Evolutionary conservation across 2,329 filamentous ascomycete genomes (phyloP), one percentile per base, ranked within the genome.

Genomic region (Xylaria sp.): DNA sequence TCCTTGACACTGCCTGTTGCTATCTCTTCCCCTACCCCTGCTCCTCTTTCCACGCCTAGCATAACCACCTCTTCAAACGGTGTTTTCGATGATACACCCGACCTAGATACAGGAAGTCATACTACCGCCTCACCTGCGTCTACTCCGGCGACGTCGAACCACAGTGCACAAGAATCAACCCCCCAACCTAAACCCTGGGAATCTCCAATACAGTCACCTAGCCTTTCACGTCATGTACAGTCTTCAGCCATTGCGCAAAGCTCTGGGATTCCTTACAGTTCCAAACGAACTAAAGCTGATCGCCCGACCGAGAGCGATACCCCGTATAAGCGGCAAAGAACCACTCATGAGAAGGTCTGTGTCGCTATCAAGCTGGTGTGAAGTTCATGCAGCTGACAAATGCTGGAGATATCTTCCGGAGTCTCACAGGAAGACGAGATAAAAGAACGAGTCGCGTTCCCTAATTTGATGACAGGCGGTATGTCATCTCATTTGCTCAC

Each of bases 381-480:
- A 50, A 10, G 1, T 42, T 47, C 35, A 6, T 48, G 27, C 4
- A 51, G 55, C 70, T 76, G 55, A 74, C 60, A 23, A 54, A 21
- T 21, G 4, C 16, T 8, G 50, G 66, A 72, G 61, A 59, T 59
- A 10, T 57, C 47, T 9, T 35, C 42, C 27, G 62, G 10, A 23
- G 51, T 12, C 1, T 21, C 25, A 25, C 44, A 42, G 8, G 10
- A 35, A 35, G 29, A 66, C 40, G 59, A 63, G 27, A 72, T 74
- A 23, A 67, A 70, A 47, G 72, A 72, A 23, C 76, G 72, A 29
- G 71, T 79, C 58, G 73, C 72, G 23, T 75, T 78, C 44, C 71
- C 73, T 3, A 76, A 78, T 48, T 53, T 79, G 29, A 71, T 68
- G 23, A 74, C 72, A 13, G 70, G 69, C 18, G 77, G 69, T 71